Evolutionary conservation across 2,329 filamentous ascomycete genomes (phyloP).

Genomic region (Plenodomus tracheiphilus): DNA sequence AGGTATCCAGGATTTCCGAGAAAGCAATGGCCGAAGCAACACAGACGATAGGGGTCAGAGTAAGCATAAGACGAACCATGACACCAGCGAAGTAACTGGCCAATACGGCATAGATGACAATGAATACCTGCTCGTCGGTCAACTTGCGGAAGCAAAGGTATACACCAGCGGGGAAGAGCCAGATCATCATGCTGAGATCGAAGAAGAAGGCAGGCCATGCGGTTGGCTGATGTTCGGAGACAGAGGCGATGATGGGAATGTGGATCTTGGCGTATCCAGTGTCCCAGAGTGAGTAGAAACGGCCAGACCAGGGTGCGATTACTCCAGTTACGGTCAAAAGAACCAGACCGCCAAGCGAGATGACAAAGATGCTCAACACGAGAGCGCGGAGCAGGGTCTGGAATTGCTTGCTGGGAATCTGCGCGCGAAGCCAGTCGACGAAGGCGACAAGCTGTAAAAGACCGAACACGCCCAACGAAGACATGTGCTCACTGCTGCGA

Average conservation of each 20-base stretch:
- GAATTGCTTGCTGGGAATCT: slow-evolving; percentile 90
- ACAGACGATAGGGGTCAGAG: slow-evolving; percentile 93
- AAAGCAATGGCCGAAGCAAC: slow-evolving; percentile 87
- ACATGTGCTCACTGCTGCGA: slow-evolving; percentile 98
- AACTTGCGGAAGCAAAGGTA: slow-evolving; percentile 97
- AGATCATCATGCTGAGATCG: slow-evolving; percentile 96
- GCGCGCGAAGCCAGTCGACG: slow-evolving; percentile 86
- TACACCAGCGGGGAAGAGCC: slow-evolving; percentile 97
- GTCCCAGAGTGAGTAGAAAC: slow-evolving; percentile 99
- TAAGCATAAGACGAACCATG: slow-evolving; percentile 99
- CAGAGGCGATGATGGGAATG: slow-evolving; percentile 99
- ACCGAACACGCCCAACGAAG: slow-evolving; percentile 91
- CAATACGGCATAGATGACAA: slow-evolving; percentile 95
- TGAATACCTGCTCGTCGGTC: slow-evolving; percentile 94
- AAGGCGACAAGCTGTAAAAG: slow-evolving; percentile 92
- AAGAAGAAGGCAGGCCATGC: slow-evolving; percentile 99
- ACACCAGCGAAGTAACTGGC: slow-evolving; percentile 98
- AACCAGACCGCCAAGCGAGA: slow-evolving; percentile 77
- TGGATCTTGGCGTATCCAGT: slow-evolving; percentile 99
- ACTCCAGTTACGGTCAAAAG: slow-evolving; percentile 82
- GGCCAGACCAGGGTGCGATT: slow-evolving; percentile 95
- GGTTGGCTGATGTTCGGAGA: slow-evolving; percentile 98
- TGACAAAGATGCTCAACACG: slow-evolving; percentile 72
- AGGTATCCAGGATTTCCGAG: slow-evolving; percentile 87
- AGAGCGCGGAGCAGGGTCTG: slow-evolving; percentile 82